Conservation (phyloP, 176 grass and related monocot genomes). For the Aechmea fasciata region DNA sequence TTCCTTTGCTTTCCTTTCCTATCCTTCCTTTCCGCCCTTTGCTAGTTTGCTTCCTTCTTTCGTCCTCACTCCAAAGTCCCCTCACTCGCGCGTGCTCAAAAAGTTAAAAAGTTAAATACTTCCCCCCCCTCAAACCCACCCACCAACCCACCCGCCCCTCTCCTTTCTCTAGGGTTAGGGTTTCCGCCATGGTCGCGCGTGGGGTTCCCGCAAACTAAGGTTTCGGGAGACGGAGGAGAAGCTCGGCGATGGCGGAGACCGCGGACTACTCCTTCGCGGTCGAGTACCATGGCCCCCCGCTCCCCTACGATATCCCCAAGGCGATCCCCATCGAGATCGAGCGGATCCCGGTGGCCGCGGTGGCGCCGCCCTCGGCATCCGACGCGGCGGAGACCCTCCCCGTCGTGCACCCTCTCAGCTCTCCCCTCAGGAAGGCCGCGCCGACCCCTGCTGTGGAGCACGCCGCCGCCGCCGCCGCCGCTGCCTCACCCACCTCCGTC, state of each 20-base stretch:
- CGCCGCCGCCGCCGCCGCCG: background rate
- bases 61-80: background rate
- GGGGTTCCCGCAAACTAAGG: constrained; percentile 13
- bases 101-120: background rate
- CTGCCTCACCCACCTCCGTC: constrained; percentile 74
- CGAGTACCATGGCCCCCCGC: constrained; percentile 82
- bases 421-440: constrained; percentile 27
- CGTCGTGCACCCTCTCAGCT: constrained; percentile 68
- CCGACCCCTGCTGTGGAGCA: constrained; percentile 2
- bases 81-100: background rate
- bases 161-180: constrained; percentile 38
- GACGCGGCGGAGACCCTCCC: constrained; percentile 34
- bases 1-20: background rate
- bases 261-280: constrained; percentile 75
- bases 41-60: background rate
- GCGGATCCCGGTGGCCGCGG: constrained; percentile 66
- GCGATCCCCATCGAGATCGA: constrained; percentile 79
- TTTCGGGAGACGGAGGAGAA: background rate
- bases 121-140: background rate
- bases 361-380: constrained; percentile 28
- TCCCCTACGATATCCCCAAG: constrained; percentile 68
- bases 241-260: background rate
- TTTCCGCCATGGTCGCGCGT: constrained; percentile 32
- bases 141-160: background rate
- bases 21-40: background rate